Percentiles rank a stretch among this genome's conserved stretches.
phyloP scores from a whole-genome alignment of 169 alveolate genomes.

The Cryptosporidium andersoni region DNA sequence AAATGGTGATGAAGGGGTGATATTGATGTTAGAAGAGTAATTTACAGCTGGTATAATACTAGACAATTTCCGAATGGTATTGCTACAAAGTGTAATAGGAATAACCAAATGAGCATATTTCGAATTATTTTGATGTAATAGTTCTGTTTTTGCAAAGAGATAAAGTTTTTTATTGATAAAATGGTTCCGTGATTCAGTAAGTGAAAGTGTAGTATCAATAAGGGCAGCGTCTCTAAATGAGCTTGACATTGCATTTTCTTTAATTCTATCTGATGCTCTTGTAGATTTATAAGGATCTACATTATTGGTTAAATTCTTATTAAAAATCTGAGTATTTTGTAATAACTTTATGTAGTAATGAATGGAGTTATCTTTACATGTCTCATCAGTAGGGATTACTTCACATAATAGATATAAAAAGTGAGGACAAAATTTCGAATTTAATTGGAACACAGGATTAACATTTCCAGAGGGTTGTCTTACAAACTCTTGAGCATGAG shows the following conservation, averaged over 20 bases:
- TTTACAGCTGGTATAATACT: no score
- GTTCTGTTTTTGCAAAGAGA: constrained; percentile 15
- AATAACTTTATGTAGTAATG: not conserved
- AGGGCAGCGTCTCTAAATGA: constrained; percentile 61
- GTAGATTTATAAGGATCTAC: constrained; percentile 11
- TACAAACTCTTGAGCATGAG: not conserved
- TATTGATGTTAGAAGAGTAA: not conserved
- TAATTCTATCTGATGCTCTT: constrained; percentile 61
- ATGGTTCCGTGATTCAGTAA: constrained; percentile 56
- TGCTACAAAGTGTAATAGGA: no score
- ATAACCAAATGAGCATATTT: no score
- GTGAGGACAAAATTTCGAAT: not conserved
- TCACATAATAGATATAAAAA: constrained; percentile 20
- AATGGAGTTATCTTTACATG: constrained; percentile 14
- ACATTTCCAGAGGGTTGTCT: not conserved
- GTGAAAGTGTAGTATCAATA: constrained; percentile 48
- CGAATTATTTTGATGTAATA: no score
- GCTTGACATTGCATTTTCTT: constrained; percentile 41
- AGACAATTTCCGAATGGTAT: no score
- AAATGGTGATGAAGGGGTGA: constrained; percentile 52
- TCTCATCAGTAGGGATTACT: not conserved
- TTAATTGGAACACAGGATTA: no score
- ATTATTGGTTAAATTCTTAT: not conserved
- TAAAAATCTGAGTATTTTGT: not conserved
- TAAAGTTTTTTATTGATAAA: constrained; percentile 29